Evolutionary conservation across 345 rosid genomes (phyloP).

Genomic region (Eucalyptus regnans): DNA sequence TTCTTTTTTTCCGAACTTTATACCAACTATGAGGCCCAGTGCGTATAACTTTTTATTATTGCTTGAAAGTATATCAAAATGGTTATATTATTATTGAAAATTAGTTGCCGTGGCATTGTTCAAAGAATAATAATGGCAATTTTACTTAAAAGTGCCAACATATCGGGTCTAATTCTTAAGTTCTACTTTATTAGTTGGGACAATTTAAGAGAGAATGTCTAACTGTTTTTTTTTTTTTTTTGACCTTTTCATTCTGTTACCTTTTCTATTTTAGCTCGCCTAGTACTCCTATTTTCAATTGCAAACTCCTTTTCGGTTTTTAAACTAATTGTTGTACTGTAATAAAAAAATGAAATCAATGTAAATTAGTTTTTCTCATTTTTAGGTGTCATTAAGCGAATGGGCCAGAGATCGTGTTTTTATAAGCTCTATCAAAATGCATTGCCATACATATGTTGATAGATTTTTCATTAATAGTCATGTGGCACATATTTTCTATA

Average conservation of each 20-base stretch:
- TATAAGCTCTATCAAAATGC: background rate
- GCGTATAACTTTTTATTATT: too few relatives aligned
- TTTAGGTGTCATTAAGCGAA: background rate
- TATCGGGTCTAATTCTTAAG: too few relatives aligned
- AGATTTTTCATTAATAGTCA: background rate
- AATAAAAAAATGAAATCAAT: too few relatives aligned
- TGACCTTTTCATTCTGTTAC: too few relatives aligned
- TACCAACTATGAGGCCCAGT: background rate
- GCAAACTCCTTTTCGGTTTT: too few relatives aligned
- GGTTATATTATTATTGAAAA: background rate
- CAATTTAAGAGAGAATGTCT: background rate
- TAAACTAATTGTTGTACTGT: too few relatives aligned
- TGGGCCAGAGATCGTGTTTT: background rate
- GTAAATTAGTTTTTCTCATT: too few relatives aligned
- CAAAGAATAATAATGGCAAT: background rate
- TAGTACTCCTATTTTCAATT: background rate
- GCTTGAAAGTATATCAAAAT: too few relatives aligned
- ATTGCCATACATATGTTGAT: background rate
- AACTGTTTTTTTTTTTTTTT: too few relatives aligned
- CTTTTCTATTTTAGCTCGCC: background rate
- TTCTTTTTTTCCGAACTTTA: fast-evolving
- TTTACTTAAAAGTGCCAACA: too few relatives aligned
- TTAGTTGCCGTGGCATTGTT: background rate
- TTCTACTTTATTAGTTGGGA: background rate
- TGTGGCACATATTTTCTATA: too few relatives aligned